Base-by-base conservation (phyloP, 139 green algal genomes). In the Coelastrella sp. region DNA sequence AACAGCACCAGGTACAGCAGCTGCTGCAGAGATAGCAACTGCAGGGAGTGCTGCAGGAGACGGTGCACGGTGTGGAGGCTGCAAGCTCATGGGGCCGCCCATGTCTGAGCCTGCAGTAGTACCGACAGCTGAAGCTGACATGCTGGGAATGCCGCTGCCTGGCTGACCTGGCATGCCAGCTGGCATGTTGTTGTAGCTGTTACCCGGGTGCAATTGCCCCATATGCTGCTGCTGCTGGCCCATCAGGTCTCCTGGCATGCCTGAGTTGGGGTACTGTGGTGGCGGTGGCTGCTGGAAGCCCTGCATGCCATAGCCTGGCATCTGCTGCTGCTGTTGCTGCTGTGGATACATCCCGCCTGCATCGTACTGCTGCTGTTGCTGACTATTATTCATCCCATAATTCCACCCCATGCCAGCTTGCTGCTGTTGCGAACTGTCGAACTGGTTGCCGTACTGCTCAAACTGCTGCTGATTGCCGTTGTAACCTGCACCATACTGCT, bases 281-380 rank as follows among this genome's bases (percentile, higher is more conserved):
- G 81, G 61, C 5, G 66, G 66, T 1, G 81, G 81, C 17, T 77
- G 61, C 8, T 10, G 57, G 23, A 60, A 86, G 22, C 59, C 8
- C 61, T 16, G 64, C 81, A 87, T 85, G 58, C 79, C 79, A 17
- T 66, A 83, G 6, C 59, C n/a, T 4, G 74, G 74, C 20, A 80
- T 7, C 22, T 7, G 22, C n/a, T 77, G 60, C 81, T 78, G 61
- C 61, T 87, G 81, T 16, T 77, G 64, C 65, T 77, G 81, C 23
- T 87, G 54, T 64, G 32, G 23, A 32, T 79, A 78, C 64, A 78
- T 79, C 7, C 59, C n/a, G 16, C 22, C n/a, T 6, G 68, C 5
- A 4, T 68, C 32, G 16, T 87, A 64, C 82, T 32, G 73, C 65
- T 87, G 82, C 82, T 79, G 64, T 13, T 78, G 65, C 82, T 84